phyloP scores from a whole-genome alignment of 306 rosid species.

The Castanea sativa region DNA sequence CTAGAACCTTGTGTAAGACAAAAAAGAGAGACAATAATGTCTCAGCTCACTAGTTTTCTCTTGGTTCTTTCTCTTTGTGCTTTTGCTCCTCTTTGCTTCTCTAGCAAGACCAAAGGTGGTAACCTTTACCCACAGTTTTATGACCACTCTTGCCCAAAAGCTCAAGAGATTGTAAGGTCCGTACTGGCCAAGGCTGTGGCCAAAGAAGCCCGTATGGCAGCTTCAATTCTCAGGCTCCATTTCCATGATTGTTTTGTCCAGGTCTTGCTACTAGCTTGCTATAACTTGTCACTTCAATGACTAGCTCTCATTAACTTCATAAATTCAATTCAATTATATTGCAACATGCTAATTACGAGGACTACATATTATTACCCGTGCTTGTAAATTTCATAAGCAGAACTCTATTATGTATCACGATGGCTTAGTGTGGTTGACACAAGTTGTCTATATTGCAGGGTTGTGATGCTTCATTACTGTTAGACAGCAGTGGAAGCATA shows the following conservation, averaged over 20 bases:
- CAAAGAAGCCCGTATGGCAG: conserved; percentile 70
- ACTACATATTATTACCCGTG: neutral
- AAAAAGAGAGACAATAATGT: conserved; percentile 39
- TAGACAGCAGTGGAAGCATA: conserved; percentile 62
- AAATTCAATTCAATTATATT: too few species aligned
- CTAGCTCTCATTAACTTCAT: too few species aligned
- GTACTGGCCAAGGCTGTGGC: conserved; percentile 62
- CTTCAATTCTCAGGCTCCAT: conserved; percentile 81
- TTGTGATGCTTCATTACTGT: conserved; percentile 77
- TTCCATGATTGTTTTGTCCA: conserved; percentile 94
- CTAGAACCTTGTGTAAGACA: neutral
- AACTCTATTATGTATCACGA: neutral
- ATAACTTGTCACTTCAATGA: too few species aligned
- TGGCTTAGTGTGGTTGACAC: neutral
- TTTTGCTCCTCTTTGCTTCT: conserved; percentile 52
- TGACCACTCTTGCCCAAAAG: conserved; percentile 67
- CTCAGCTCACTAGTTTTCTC: conserved; percentile 27
- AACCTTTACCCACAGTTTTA: conserved; percentile 74
- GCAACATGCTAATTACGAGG: too few species aligned
- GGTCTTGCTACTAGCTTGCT: conserved; percentile 33
- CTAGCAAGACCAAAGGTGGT: conserved; percentile 29
- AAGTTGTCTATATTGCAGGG: conserved; percentile 52
- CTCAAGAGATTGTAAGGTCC: conserved; percentile 63
- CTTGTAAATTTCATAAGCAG: neutral
- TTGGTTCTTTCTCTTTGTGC: conserved; percentile 57